Percentiles rank a stretch among this genome's conserved stretches.
phyloP scores from a whole-genome alignment of 2,329 filamentous ascomycete species.

The Trichoderma atrobrunneum region DNA sequence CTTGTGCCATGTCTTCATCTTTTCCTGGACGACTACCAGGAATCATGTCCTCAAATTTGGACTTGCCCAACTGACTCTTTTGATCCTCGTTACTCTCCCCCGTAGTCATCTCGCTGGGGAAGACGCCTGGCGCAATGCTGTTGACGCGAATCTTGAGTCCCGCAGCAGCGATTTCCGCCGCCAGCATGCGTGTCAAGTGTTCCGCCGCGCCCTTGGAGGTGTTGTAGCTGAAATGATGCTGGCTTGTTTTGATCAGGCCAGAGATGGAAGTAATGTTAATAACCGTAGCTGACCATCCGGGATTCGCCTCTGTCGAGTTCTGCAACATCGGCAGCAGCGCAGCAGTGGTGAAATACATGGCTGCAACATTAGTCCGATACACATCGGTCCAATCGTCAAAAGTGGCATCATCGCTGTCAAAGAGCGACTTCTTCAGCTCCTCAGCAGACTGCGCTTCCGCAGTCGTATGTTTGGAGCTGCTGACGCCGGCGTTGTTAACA shows the following conservation, averaged over 20 bases:
- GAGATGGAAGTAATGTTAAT: slow-evolving; percentile 69
- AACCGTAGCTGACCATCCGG: slow-evolving; percentile 55
- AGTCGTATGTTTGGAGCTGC: slow-evolving; percentile 41
- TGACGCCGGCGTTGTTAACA: slow-evolving; percentile 67
- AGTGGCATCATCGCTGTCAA: slow-evolving; percentile 57
- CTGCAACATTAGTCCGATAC: slow-evolving; percentile 74
- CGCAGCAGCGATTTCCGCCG: slow-evolving; percentile 56
- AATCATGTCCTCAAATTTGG: slow-evolving; percentile 53
- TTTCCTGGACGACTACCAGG: slow-evolving; percentile 66
- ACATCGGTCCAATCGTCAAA: slow-evolving; percentile 70
- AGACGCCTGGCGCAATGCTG: slow-evolving; percentile 69
- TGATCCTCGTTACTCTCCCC: slow-evolving; percentile 44
- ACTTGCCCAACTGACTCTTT: slow-evolving; percentile 58
- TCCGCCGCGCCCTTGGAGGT: slow-evolving; percentile 62
- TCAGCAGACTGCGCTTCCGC: slow-evolving; percentile 37
- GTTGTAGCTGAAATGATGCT: slow-evolving; percentile 66
- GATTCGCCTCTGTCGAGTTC: slow-evolving; percentile 41
- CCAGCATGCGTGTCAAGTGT: slow-evolving; percentile 63
- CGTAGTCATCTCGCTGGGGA: slow-evolving; percentile 70
- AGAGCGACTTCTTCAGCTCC: slow-evolving; percentile 60
- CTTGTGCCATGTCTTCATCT: slow-evolving; percentile 67
- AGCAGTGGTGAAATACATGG: slow-evolving; percentile 62
- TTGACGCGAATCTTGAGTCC: slow-evolving; percentile 66
- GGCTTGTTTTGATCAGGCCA: slow-evolving; percentile 58
- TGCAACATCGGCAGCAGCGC: slow-evolving; percentile 62